Percentiles rank a stretch among this genome's conserved stretches.
Evolutionary conservation across 345 rosid species (phyloP).

Genomic region (Nasturtium officinale): DNA sequence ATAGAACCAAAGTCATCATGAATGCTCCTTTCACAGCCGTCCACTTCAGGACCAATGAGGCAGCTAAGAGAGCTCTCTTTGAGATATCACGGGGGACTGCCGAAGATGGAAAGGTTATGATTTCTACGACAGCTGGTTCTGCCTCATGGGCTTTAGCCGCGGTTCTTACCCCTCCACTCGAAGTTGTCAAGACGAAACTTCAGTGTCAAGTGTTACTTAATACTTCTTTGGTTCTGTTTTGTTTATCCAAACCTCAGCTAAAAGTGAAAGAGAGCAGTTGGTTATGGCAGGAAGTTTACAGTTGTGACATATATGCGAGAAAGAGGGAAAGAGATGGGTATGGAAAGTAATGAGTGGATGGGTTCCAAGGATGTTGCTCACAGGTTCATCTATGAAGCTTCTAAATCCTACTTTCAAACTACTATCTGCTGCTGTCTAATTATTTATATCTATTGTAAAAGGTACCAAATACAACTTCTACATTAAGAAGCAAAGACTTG

Average conservation of each 20-base stretch:
- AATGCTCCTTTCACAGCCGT: slow-evolving; percentile 57
- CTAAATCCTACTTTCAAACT: slow-evolving; percentile 14
- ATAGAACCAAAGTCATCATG: slow-evolving; percentile 48
- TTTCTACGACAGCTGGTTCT: background rate
- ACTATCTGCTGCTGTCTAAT: background rate
- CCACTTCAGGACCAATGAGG: background rate
- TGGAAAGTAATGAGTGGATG: slow-evolving; percentile 7
- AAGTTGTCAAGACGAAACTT: background rate
- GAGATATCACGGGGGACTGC: slow-evolving; percentile 37
- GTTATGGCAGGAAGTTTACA: slow-evolving; percentile 46
- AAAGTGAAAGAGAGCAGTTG: slow-evolving; percentile 44
- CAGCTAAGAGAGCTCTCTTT: slow-evolving; percentile 55
- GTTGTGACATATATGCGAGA: slow-evolving; percentile 49
- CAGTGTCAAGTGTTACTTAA: slow-evolving; percentile 10
- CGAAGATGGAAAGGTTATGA: background rate
- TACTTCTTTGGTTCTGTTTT: background rate
- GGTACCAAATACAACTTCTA: slow-evolving; percentile 15
- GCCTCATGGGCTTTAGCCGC: background rate
- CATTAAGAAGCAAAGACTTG: slow-evolving; percentile 3
- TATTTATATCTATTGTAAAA: background rate
- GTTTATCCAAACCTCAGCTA: background rate
- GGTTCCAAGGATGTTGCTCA: slow-evolving; percentile 9
- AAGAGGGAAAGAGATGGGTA: background rate
- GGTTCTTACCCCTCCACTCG: background rate
- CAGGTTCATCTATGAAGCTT: slow-evolving; percentile 8